A percentile compares a stretch with the other conserved stretches of the same genome.
Conservation (phyloP, 305 asterid genomes). For the Fraxinus latifolia region DNA sequence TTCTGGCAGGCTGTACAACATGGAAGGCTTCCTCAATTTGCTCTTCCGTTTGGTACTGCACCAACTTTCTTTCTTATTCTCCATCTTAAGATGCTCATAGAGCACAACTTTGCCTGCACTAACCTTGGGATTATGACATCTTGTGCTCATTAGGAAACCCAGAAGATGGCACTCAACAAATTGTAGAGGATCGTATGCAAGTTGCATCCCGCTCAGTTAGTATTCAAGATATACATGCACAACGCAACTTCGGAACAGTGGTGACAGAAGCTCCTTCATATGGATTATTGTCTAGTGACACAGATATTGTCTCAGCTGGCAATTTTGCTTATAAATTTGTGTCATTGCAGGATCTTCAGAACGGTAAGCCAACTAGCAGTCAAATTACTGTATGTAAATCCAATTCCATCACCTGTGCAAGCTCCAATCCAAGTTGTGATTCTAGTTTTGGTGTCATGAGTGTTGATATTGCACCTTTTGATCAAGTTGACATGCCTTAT, state of each 20-base stretch:
- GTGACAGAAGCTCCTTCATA: slow-evolving; percentile 28
- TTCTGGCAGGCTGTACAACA: slow-evolving; percentile 37
- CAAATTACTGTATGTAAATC: slow-evolving; percentile 7
- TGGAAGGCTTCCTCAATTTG: slow-evolving; percentile 51
- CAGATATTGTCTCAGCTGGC: slow-evolving; percentile 20
- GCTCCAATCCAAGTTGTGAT: slow-evolving; percentile 28
- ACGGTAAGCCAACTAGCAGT: slow-evolving; percentile 15
- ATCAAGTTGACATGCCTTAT: slow-evolving; percentile 35
- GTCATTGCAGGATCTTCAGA: slow-evolving; percentile 31
- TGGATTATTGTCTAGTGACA: slow-evolving; percentile 21
- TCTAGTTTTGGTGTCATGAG: slow-evolving; percentile 40
- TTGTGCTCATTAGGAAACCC: slow-evolving; percentile 30
- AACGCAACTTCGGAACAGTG: slow-evolving; percentile 21
- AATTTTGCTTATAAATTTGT: slow-evolving; percentile 23
- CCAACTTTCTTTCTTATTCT: slow-evolving; percentile 61
- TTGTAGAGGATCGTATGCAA: slow-evolving; percentile 29
- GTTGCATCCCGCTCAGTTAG: slow-evolving; percentile 29
- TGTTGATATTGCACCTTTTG: slow-evolving; percentile 55
- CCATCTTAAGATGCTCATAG: slow-evolving; percentile 73
- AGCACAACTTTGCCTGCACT: slow-evolving; percentile 43
- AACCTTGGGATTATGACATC: slow-evolving; percentile 46
- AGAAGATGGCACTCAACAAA: slow-evolving; percentile 30
- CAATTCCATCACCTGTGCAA: slow-evolving; percentile 26
- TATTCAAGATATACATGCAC: slow-evolving; percentile 23
- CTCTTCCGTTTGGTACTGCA: slow-evolving; percentile 63